These are phyloP conservation scores for Papiliotrema nemorosa DNA, from an alignment of 1,284 basidiomycete species.

Conservation along the genomic window DNA sequence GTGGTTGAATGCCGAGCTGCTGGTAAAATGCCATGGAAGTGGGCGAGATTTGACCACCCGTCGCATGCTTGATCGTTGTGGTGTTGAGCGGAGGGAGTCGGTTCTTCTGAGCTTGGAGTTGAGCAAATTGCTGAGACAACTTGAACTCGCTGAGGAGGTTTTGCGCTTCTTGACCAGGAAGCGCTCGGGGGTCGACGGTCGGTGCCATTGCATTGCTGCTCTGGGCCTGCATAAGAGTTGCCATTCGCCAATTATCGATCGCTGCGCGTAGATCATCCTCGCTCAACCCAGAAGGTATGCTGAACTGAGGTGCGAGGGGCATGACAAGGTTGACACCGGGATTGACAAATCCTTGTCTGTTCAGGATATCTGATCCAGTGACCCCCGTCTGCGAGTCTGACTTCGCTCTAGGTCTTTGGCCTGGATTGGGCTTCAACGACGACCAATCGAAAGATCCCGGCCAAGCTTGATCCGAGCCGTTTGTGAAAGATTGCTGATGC, in stretches of 20 bases:
- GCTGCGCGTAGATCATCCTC: conserved; percentile 2
- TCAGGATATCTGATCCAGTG: conserved; percentile 17
- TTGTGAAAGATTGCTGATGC: background rate
- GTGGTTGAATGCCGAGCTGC: conserved; percentile 28
- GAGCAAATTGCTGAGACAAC: conserved; percentile 17
- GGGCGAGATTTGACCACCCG: conserved; percentile 33
- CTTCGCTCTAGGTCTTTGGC: conserved; percentile 34
- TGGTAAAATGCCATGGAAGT: conserved; percentile 41
- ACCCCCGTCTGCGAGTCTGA: conserved; percentile 40
- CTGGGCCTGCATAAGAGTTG: conserved; percentile 2
- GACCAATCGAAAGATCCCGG: background rate
- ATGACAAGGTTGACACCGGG: conserved; percentile 13
- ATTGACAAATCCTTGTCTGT: conserved; percentile 33
- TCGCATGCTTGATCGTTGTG: background rate
- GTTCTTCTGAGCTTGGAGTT: conserved; percentile 20
- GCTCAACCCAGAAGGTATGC: conserved; percentile 2
- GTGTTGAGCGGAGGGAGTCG: conserved; percentile 19
- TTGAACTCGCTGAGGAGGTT: conserved; percentile 17
- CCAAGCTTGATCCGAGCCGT: background rate
- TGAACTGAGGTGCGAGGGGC: background rate
- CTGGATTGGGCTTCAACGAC: background rate
- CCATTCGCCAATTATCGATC: conserved; percentile 26
- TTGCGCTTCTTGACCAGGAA: conserved; percentile 31
- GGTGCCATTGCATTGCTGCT: background rate
- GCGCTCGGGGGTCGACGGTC: conserved; percentile 38